Evolutionary conservation across 2,329 filamentous ascomycete genomes (phyloP), one percentile per base, ranked within the genome.

Genomic region (Colletotrichum sp.): DNA sequence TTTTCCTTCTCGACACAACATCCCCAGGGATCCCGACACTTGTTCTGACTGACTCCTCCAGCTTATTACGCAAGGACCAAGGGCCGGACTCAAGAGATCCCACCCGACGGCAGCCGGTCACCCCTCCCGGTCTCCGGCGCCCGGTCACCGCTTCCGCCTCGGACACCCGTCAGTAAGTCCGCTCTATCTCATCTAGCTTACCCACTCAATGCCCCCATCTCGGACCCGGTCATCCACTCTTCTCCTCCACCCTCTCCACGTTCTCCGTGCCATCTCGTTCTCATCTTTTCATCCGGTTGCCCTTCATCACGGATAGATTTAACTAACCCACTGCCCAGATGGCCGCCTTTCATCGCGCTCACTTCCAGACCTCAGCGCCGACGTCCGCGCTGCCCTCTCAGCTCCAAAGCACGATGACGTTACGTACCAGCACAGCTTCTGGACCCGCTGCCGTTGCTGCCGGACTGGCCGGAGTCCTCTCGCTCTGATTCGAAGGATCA

Each of bases 21-120:
- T 58, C 24, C 55, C 55, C 26, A 26, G 26, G 55, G 24, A 58
- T 58, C 55, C 26, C 55, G 24, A 26, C 15, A 58, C 13, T 61
- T 55, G 12, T 73, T 36, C 72, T 74, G 16, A 74, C 61, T 21
- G n/a, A 16, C 18, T 18, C n/a, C 28, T 52, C 43, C 63, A 75
- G 74, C 74, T 6, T 75, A 75, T n/a, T 75, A 75, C 28, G 74
- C 74, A 32, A 73, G 74, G 52, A 75, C 74, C 32, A 75, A 75
- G 69, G 74, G 74, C 58, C 70, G 74, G 64, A 75, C 74, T 34
- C 74, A 75, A 60, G 74, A 75, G 52, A 75, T 75, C 64, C 74
- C 74, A 7, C 70, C 74, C n/a, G 70, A 75, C 69, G 73, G 73
- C 64, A 68, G 61, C 64, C 70, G 73, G 30, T 72, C 69, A 28